Evolutionary conservation across 768 basidiomycete genomes (phyloP).

Genomic region (Tylopilus felleus): DNA sequence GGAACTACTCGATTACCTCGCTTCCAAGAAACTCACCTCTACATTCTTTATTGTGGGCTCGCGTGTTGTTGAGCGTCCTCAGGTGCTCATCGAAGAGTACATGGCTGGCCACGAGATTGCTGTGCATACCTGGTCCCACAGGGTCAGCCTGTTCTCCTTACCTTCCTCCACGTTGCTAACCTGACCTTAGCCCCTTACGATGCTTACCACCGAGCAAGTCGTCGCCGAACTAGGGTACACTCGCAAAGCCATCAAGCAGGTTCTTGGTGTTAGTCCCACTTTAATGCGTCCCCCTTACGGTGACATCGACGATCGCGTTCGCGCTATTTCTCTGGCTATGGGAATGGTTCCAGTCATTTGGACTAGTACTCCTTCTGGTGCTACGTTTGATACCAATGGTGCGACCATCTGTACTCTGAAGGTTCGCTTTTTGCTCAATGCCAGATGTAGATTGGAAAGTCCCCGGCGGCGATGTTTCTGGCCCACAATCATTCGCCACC

Average conservation of each 20-base stretch:
- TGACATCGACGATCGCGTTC: conserved; percentile 91
- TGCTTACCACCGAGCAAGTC: conserved; percentile 74
- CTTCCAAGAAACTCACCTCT: conserved; percentile 57
- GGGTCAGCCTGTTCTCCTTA: conserved; percentile 33
- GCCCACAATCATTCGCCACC: conserved; percentile 58
- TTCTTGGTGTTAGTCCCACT: conserved; percentile 73
- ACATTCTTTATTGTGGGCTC: conserved; percentile 94
- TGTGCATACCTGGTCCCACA: conserved; percentile 92
- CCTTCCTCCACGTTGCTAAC: conserved; percentile 11
- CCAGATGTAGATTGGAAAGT: conserved; percentile 74
- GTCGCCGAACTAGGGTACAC: conserved; percentile 96
- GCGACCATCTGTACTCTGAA: conserved; percentile 4
- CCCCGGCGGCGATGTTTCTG: conserved; percentile 67
- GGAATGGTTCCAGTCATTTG: conserved; percentile 89
- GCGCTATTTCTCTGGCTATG: conserved; percentile 88
- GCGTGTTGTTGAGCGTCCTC: conserved; percentile 75
- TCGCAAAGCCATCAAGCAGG: conserved; percentile 73
- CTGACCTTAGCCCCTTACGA: conserved; percentile 52
- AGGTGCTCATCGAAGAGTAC: conserved; percentile 74
- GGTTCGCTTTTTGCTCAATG: conserved; percentile 7
- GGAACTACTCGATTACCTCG: conserved; percentile 69
- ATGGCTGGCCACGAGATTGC: conserved; percentile 78
- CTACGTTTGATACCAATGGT: conserved; percentile 74
- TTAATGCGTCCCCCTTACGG: conserved; percentile 81
- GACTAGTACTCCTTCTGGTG: conserved; percentile 59